A percentile compares a stretch with the other conserved stretches of the same genome.
Evolutionary conservation across 257 asterid genomes (phyloP).

Genomic region (Pogostemon cablin): DNA sequence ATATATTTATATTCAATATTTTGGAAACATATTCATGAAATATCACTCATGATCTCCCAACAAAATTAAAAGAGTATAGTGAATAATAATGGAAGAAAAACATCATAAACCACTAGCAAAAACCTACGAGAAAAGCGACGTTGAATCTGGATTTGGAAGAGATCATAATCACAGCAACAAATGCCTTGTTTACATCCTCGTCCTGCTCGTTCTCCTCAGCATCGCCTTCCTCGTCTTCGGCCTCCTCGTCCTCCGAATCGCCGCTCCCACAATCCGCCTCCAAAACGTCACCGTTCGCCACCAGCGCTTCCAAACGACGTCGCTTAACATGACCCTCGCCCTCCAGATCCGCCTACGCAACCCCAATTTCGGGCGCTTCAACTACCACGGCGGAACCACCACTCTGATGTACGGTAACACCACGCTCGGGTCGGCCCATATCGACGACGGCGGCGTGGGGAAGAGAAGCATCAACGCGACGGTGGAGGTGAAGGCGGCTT

Average conservation of each 20-base stretch:
- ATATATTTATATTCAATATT: no score
- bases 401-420: conserved; percentile 41
- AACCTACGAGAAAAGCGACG: no score
- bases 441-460: conserved; percentile 35
- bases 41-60: no score
- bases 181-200: conserved; percentile 47
- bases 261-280: conserved; percentile 40
- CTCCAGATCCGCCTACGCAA: conserved; percentile 42
- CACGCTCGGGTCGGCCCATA: conserved; percentile 37
- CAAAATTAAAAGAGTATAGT: no score
- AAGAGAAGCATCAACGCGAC: conserved; percentile 35
- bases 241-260: conserved; percentile 41
- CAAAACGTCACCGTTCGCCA: conserved; percentile 27
- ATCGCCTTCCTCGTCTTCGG: conserved; percentile 44
- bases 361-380: conserved; percentile 51
- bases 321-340: conserved; percentile 39
- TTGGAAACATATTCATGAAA: no score
- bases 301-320: conserved; percentile 29
- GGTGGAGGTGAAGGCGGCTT: conserved; percentile 30
- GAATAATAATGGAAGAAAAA: no score
- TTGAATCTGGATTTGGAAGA: no score
- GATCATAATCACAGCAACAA: background rate
- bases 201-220: conserved; percentile 40
- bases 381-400: conserved; percentile 39
- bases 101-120: no score